phyloP scores from a whole-genome alignment of 2,329 filamentous ascomycete genomes.

The Botrytis pseudocinerea region DNA sequence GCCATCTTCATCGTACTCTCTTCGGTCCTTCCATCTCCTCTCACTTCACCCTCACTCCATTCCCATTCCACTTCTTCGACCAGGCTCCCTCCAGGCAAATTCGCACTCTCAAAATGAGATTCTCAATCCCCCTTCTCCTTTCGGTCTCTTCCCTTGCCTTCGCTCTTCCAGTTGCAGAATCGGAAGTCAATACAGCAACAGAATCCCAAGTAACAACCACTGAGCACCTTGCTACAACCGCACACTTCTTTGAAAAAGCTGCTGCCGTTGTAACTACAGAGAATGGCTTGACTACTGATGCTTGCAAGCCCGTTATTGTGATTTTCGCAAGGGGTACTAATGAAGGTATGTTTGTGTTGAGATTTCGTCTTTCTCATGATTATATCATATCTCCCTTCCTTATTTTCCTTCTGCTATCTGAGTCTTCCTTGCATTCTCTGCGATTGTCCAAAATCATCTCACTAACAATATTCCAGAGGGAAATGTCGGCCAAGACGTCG shows the following conservation, averaged over 20 bases:
- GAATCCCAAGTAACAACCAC: not conserved
- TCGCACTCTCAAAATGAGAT: not conserved
- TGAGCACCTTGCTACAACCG: not conserved
- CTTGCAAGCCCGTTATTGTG: conserved; percentile 33
- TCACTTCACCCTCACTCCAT: not conserved
- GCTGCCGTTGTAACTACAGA: not conserved
- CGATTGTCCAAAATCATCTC: not conserved
- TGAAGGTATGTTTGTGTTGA: conserved; percentile 37
- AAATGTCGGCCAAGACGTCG: conserved; percentile 45
- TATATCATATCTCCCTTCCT: not conserved
- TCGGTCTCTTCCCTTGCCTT: conserved; percentile 1
- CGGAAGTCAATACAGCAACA: not conserved
- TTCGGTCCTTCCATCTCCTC: conserved; percentile 1
- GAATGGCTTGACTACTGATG: conserved; percentile 13
- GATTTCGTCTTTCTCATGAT: not conserved
- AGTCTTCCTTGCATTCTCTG: not conserved
- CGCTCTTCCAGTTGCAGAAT: not conserved
- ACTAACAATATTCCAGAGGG: conserved; percentile 37
- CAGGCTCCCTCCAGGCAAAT: not conserved
- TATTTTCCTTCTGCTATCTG: not conserved
- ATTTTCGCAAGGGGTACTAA: conserved; percentile 52
- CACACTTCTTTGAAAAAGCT: not conserved
- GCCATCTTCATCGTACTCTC: not conserved
- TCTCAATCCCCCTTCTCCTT: conserved; percentile 3
- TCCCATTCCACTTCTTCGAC: not conserved